These are phyloP conservation scores for Verbascum thapsus DNA, from an alignment of 257 asterid species.

Conservation along the genomic window DNA sequence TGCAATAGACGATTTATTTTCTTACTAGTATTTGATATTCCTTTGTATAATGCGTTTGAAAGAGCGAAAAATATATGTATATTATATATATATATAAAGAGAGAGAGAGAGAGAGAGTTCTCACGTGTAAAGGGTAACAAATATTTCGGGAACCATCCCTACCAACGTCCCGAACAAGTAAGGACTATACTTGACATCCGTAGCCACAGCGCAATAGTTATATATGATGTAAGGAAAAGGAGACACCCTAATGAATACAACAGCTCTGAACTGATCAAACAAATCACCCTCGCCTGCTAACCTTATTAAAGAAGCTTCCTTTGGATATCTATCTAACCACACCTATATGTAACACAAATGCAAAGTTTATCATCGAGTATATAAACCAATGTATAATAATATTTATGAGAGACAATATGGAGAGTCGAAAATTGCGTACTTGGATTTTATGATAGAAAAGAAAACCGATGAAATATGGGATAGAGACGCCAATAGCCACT, in stretches of 20 bases:
- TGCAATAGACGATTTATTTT: too few species aligned
- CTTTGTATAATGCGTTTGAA: too few species aligned
- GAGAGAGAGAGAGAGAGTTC: conserved; percentile 32
- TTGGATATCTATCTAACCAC: conserved; percentile 77
- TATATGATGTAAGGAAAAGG: conserved; percentile 82
- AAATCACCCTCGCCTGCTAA: conserved; percentile 87
- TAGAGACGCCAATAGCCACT: conserved; percentile 63
- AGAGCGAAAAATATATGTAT: too few species aligned
- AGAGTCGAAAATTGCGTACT: conserved; percentile 35
- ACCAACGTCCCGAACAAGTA: conserved; percentile 75
- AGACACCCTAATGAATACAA: conserved; percentile 76
- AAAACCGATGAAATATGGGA: conserved; percentile 81
- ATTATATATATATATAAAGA: too few species aligned
- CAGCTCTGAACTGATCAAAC: conserved; percentile 81
- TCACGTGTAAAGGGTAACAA: conserved; percentile 85
- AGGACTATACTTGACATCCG: conserved; percentile 66
- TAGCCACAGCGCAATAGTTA: conserved; percentile 88
- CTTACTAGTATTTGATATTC: too few species aligned
- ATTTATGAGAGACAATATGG: background rate
- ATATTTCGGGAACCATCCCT: conserved; percentile 89
- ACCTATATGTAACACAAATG: conserved; percentile 40
- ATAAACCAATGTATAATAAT: background rate
- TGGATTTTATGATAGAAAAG: conserved; percentile 67
- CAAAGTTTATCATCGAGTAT: too few species aligned
- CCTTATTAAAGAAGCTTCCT: conserved; percentile 75